Evolutionary conservation across 108 stramenopile species (phyloP), one percentile per base, ranked within the genome.

Genomic region (Mayamaea pseudoterrestris): DNA sequence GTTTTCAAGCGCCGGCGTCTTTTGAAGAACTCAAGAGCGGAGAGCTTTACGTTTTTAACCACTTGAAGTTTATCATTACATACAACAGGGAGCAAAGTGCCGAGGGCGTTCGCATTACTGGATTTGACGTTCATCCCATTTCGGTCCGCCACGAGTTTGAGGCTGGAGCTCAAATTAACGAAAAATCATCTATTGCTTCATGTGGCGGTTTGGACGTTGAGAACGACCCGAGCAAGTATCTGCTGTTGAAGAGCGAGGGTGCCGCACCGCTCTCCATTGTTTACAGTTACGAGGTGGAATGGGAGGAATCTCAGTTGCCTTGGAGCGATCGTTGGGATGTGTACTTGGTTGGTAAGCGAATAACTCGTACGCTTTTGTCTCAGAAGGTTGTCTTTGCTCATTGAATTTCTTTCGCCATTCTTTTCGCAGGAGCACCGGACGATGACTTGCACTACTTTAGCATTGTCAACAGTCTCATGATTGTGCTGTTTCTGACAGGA

Each of bases 271-370:
- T 68, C 5, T 46, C 50, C 9, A 55, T 74, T 25, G 55, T 64
- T 18, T 93, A 73, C 72, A 92, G 93, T 12, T 96, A 96, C 49
- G 98, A 97, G 58, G 94, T 99, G 6, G 51, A 79, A 16, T 99
- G 95, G 95, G 54, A 72, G 35, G 41, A 74, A 24, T 71, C 69
- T 40, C 58, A 66, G 23, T 72, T 84, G 41, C 70, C 69, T 9
- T 99, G 98, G 96, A 69, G 93, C 5, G 80, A 90, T 57, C 80
- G 98, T 30, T 99, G 98, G 98, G 98, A 99, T 68, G 76, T 98
- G 16, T 99, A 96, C 73, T 63, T 98, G 44, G 74, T 81, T 57
- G 88, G 87, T n/a, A n/a, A n/a, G n/a, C n/a, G n/a, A n/a, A n/a
- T n/a, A n/a, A n/a, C n/a, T n/a, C n/a, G n/a, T n/a, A n/a, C n/a